Conservation (phyloP, 805 yeast genomes). For the Barnettozyma salicaria region DNA sequence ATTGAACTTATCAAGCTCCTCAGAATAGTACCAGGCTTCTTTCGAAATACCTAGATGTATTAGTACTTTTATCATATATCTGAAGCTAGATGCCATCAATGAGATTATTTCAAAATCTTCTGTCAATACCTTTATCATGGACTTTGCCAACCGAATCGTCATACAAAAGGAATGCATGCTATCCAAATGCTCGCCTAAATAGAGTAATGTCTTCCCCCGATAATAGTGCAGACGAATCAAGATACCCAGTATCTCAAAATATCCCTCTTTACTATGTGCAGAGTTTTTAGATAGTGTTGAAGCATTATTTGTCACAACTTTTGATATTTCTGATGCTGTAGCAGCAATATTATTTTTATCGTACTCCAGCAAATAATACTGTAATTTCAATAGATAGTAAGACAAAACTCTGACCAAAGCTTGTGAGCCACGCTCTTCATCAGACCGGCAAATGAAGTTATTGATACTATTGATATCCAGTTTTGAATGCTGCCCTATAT, state of each 20-base stretch:
- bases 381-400: slow-evolving; percentile 14
- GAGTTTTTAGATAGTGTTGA: slow-evolving; percentile 13
- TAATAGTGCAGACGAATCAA: slow-evolving; percentile 16
- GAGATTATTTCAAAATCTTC: slow-evolving; percentile 28
- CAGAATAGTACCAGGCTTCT: slow-evolving; percentile 49
- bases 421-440: too few relatives aligned
- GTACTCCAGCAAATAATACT: slow-evolving; percentile 12
- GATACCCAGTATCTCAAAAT: slow-evolving; percentile 8
- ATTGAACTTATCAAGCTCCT: slow-evolving; percentile 36
- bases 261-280: slow-evolving; percentile 9
- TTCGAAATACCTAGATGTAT: slow-evolving; percentile 49
- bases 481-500: slow-evolving; percentile 9
- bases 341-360: slow-evolving; percentile 12
- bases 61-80: slow-evolving; percentile 33
- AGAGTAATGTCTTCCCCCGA: slow-evolving; percentile 16
- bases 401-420: slow-evolving; percentile 6
- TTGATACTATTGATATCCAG: too few relatives aligned
- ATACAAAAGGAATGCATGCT: slow-evolving; percentile 37
- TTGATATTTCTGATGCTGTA: slow-evolving; percentile 6
- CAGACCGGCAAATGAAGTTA: too few relatives aligned
- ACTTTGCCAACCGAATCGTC: slow-evolving; percentile 46
- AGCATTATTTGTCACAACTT: not conserved
- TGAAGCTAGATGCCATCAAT: slow-evolving; percentile 34
- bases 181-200: slow-evolving; percentile 21
- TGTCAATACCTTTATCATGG: slow-evolving; percentile 40